Base-by-base conservation (phyloP, 2,329 filamentous ascomycete species). In the Alternaria infectoria region DNA sequence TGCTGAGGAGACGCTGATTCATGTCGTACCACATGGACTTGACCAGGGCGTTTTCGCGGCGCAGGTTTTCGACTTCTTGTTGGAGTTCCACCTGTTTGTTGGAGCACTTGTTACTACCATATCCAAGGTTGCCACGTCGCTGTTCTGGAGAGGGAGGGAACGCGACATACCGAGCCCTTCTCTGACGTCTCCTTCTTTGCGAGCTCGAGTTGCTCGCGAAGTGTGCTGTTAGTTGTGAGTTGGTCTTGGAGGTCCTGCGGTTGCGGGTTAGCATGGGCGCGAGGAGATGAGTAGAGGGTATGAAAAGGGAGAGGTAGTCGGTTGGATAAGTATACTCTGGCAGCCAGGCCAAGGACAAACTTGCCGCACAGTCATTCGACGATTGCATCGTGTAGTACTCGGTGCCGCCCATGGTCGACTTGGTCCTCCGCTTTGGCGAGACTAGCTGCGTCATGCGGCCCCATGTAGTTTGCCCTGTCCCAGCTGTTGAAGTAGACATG, bases 21-120 rank as follows among this genome's bases (percentile, higher is more conserved):
- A 96, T 86, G 79, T 95, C 92, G 81, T 94, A 94, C 92, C 92
- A 96, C 3, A 93, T 93, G n/a, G 89, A 91, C 25, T 90, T 85
- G 72, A 96, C 93, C 75, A 96, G 86, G 43, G 86, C 86, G 77
- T 93, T 93, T 79, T 96, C 93, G 70, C 91, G 88, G 77, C 91
- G 87, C 62, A 96, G 86, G 70, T 90, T 91, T 69, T 88, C 88
- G 74, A 92, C 86, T 71, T 86, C 83, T 57, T 78, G 68, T 55
- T 78, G 74, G 12, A 78, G 71, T 59, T 80, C 77, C 62, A 61
- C 67, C 75, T 77, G 60, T 51, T 36, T 50, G 36, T 40, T 40
- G 36, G 36, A 40, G 36, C 36, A 40, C 36, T 30, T 45, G 15
- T 40, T 23, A 25, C 49, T 52, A 52, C 49, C 49, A 52, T 52